These are phyloP conservation scores for Cantharellus anzutake DNA, from an alignment of 768 basidiomycete species.

Conservation along the genomic window DNA sequence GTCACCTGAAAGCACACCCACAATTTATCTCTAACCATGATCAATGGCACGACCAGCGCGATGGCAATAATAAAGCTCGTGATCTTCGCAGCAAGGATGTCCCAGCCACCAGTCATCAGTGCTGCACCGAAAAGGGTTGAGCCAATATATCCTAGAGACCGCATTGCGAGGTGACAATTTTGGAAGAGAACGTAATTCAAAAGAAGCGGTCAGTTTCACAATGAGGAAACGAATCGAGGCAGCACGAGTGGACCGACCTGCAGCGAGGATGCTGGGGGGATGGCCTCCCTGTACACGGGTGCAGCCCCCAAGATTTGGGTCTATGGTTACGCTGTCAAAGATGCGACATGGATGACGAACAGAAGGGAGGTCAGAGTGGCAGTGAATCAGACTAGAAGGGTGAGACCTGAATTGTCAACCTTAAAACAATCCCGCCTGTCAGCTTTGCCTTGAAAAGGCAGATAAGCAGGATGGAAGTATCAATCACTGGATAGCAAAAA, in stretches of 20 bases:
- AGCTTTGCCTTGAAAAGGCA: conserved; percentile 40
- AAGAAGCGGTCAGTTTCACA: no score
- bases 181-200: not conserved
- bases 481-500: not conserved
- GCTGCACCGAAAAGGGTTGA: conserved; percentile 65
- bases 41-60: conserved; percentile 68
- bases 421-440: conserved; percentile 58
- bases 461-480: not conserved
- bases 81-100: conserved; percentile 80
- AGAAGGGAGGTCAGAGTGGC: not conserved
- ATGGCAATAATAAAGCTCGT: conserved; percentile 79
- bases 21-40: conserved; percentile 81
- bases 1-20: conserved; percentile 20
- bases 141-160: conserved; percentile 45
- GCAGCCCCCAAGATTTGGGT: conserved; percentile 62
- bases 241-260: conserved; percentile 14
- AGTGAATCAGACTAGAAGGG: not conserved
- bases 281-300: conserved; percentile 52
- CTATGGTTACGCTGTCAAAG: conserved; percentile 39
- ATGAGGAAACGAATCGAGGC: not conserved
- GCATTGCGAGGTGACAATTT: not conserved
- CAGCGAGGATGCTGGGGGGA: conserved; percentile 48
- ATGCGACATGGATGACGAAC: not conserved
- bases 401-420: conserved; percentile 11
- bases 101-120: conserved; percentile 71